Conservation (phyloP, 257 asterid genomes). For the Orobanche coerulescens region DNA sequence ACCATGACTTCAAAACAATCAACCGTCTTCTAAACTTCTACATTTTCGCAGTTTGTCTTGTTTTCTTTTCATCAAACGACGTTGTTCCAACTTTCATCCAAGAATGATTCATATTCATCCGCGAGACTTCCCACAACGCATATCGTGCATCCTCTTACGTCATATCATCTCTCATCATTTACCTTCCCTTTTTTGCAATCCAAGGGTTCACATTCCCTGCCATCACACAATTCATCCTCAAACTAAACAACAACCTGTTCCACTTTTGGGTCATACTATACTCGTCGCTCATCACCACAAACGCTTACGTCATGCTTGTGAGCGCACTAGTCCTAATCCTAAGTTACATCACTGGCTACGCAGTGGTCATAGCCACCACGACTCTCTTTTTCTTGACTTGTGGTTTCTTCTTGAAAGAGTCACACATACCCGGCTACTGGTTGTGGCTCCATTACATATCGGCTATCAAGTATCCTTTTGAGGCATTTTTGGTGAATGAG, state of each 20-base stretch:
- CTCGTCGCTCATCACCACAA: constrained; percentile 76
- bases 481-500: constrained; percentile 70
- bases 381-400: constrained; percentile 86
- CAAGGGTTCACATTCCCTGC: constrained; percentile 75
- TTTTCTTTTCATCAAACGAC: constrained; percentile 80
- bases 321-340: constrained; percentile 88
- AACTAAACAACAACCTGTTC: constrained; percentile 31
- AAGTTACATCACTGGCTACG: constrained; percentile 79
- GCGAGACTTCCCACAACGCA: constrained; percentile 81
- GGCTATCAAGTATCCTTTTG: constrained; percentile 87
- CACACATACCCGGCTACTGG: constrained; percentile 65
- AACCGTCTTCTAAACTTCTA: constrained; percentile 69
- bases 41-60: constrained; percentile 65
- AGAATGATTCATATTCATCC: constrained; percentile 79
- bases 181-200: constrained; percentile 77
- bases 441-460: constrained; percentile 79
- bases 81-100: constrained; percentile 90
- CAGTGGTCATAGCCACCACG: constrained; percentile 82
- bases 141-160: constrained; percentile 76
- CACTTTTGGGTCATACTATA: constrained; percentile 70
- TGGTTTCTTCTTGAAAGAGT: constrained; percentile 72
- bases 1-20: constrained; percentile 40
- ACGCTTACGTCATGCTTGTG: constrained; percentile 80
- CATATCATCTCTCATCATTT: constrained; percentile 72
- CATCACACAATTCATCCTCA: constrained; percentile 52